phyloP scores from a whole-genome alignment of 805 yeast genomes.

The Teunomyces stri region DNA sequence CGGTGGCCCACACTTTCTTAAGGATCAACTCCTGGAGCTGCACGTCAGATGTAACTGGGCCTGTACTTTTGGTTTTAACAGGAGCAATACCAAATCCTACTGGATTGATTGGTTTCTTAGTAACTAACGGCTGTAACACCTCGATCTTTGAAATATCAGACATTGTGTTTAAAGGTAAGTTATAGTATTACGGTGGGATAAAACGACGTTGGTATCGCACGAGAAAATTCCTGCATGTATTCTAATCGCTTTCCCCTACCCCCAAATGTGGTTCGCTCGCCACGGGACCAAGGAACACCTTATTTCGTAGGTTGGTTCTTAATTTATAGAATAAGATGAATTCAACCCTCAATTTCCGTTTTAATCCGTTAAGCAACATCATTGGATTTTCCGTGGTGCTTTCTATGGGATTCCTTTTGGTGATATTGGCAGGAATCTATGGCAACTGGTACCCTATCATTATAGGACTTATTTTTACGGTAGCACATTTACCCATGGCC shows the following conservation, averaged over 20 bases:
- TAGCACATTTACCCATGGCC: conserved; percentile 40
- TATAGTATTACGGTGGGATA: too few relatives aligned
- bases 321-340: conserved; percentile 1
- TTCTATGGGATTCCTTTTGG: conserved; percentile 86
- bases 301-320: background rate
- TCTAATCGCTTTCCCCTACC: background rate
- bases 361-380: conserved; percentile 70
- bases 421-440: conserved; percentile 81
- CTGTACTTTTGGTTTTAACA: background rate
- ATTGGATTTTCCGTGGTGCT: conserved; percentile 73
- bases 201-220: too few relatives aligned
- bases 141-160: conserved; percentile 8
- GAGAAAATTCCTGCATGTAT: background rate
- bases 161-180: too few relatives aligned
- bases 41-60: conserved; percentile 10
- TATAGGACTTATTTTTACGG: conserved; percentile 46
- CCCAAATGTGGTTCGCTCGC: background rate
- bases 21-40: conserved; percentile 40
- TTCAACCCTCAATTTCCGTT: conserved; percentile 5
- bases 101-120: conserved; percentile 13
- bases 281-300: background rate
- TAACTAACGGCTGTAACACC: conserved; percentile 7
- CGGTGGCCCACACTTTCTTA: conserved; percentile 84
- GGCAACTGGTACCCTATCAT: conserved; percentile 90
- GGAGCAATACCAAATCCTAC: conserved; percentile 16